Evolutionary conservation across 805 yeast genomes (phyloP).

Genomic region (Maudiozyma saulgeensis): DNA sequence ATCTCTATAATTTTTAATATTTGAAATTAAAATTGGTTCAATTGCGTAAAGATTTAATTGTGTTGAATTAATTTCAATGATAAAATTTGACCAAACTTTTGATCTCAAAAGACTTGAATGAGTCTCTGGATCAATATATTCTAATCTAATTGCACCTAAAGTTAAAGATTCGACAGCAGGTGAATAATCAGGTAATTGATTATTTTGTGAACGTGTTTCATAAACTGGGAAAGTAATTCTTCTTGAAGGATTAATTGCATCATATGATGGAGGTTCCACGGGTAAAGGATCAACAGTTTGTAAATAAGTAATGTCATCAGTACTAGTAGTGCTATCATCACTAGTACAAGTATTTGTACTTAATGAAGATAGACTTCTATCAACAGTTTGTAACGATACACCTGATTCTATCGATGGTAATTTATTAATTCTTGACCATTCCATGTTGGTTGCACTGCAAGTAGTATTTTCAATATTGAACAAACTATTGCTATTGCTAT

Average conservation of each 20-base stretch:
- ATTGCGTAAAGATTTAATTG: conserved; percentile 61
- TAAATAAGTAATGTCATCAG: conserved; percentile 9
- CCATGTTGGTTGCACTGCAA: no score
- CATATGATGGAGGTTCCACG: conserved; percentile 26
- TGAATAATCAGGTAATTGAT: conserved; percentile 51
- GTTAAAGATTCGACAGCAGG: conserved; percentile 60
- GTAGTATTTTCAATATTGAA: not conserved
- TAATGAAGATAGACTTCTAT: not conserved
- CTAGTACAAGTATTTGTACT: not conserved
- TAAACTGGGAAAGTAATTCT: conserved; percentile 28
- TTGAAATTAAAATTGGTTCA: conserved; percentile 27
- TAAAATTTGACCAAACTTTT: conserved; percentile 60
- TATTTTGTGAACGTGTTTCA: conserved; percentile 34
- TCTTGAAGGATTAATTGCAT: conserved; percentile 17
- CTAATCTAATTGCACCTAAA: conserved; percentile 53
- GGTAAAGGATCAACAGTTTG: conserved; percentile 33
- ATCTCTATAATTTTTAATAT: conserved; percentile 23
- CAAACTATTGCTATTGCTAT: not conserved
- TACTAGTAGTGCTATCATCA: not conserved
- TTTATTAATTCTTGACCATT: not conserved
- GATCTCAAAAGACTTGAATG: conserved; percentile 37
- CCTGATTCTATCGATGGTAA: not conserved
- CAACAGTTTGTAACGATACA: not conserved
- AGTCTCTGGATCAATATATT: conserved; percentile 70
- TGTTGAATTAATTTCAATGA: conserved; percentile 76